Base-by-base conservation (phyloP, 2,329 filamentous ascomycete genomes). In the Talaromyces piceae region DNA sequence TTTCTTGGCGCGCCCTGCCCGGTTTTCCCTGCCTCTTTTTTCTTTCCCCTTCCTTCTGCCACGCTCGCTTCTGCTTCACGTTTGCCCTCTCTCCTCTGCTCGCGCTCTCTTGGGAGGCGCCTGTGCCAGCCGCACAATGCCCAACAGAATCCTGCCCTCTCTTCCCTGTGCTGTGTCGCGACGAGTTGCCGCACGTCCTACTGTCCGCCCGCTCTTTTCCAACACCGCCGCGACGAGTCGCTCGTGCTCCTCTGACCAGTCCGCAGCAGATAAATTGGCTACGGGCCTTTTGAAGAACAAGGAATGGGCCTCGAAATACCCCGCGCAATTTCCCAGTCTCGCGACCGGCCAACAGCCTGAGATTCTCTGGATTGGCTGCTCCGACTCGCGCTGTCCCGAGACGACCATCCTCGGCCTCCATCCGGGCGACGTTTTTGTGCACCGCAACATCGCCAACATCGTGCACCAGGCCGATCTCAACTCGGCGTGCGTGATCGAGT, bases 371-470 rank as follows among this genome's bases (percentile, higher is more conserved):
- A 80, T 94, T 58, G 89, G 89, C 54, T 95, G 89, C 73, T 87
- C 87, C 61, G 89, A 94, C 74, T 88, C 84, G 33, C 86, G 89
- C 57, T 84, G 88, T 59, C 88, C 89, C 1, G 89, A 93, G 70
- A 91, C 87, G 4, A 89, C 84, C 45, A 79, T 95, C 62, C 79
- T 91, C 25, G 84, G 86, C 62, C 77, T 89, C 53, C 78, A 88
- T 62, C 87, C 88, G 3, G 88, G 89, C 53, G 88, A 94, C 61
- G 83, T 94, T 59, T 94, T 94, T 67, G 86, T 89, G 48, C 88
- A 94, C 75, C 86, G 89, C 66, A 94, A 94, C 75, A 91, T 95
- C 67, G 88, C 87, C 69, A 94, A 94, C 73, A 81, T 91, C 63
- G 73, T 94, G 56, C 82, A 83, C 52, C 74, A 83, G 18, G 83